Conservation (phyloP, 202 grass and related monocot genomes). For the Carex arenaria region DNA sequence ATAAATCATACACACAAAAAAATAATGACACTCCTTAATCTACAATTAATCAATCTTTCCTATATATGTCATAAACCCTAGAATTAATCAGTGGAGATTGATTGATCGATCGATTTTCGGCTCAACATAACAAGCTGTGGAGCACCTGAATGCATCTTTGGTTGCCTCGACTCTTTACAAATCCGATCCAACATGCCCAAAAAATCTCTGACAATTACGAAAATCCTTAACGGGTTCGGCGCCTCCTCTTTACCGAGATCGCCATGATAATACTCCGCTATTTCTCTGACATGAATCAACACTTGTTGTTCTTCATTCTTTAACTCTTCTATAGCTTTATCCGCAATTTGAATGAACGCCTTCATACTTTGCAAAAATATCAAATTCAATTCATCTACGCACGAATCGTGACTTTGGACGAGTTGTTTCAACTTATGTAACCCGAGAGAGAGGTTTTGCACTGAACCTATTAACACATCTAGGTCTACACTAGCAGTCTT, state of each 20-base stretch:
- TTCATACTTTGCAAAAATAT: slow-evolving; percentile 53
- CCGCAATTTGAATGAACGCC: slow-evolving; percentile 47
- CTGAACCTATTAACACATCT: slow-evolving; percentile 68
- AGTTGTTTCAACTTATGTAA: slow-evolving; percentile 51
- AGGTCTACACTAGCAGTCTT: slow-evolving; percentile 77
- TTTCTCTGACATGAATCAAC: slow-evolving; percentile 69
- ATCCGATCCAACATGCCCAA: slow-evolving; percentile 71
- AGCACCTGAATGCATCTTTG: slow-evolving; percentile 39
- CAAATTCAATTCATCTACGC: slow-evolving; percentile 23
- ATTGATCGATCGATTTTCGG: neutral
- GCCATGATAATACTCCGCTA: slow-evolving; percentile 95
- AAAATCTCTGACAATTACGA: slow-evolving; percentile 94
- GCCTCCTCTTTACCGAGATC: slow-evolving; percentile 72
- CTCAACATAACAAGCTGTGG: slow-evolving; percentile 18
- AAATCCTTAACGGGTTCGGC: slow-evolving; percentile 63
- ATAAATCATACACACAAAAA: neutral
- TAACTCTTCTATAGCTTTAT: slow-evolving; percentile 55
- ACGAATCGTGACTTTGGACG: slow-evolving; percentile 16
- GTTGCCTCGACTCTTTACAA: slow-evolving; percentile 59
- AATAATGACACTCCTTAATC: neutral
- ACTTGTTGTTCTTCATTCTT: slow-evolving; percentile 57
- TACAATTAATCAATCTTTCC: neutral
- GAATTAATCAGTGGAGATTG: neutral
- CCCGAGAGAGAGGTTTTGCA: slow-evolving; percentile 50
- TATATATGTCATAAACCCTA: neutral